These are phyloP conservation scores for Torulaspora pretoriensis DNA, from an alignment of 1,139 yeast species.

Conservation along the genomic window DNA sequence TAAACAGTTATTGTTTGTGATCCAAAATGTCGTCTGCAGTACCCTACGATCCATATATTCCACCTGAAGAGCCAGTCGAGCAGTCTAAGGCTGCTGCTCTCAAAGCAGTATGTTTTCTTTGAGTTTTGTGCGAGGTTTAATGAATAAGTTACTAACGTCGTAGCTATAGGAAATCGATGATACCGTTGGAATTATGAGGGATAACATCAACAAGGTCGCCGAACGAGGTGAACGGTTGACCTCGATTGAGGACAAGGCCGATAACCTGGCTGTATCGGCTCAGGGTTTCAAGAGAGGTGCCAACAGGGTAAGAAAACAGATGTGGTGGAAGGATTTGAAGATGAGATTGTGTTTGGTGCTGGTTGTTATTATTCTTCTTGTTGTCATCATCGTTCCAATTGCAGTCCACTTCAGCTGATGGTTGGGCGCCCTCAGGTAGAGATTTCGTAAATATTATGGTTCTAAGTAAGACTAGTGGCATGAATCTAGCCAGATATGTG, in stretches of 20 bases:
- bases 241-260: conserved; percentile 90
- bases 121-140: neutral
- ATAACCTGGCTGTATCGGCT: conserved; percentile 87
- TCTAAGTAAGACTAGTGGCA: conserved; percentile 5
- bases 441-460: conserved; percentile 7
- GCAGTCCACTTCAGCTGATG: conserved; percentile 72
- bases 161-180: conserved; percentile 74
- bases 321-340: conserved; percentile 99
- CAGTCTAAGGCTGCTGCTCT: conserved; percentile 75
- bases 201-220: conserved; percentile 92
- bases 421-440: conserved; percentile 1
- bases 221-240: conserved; percentile 92
- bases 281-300: conserved; percentile 97
- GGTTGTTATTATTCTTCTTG: conserved; percentile 71
- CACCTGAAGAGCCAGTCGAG: conserved; percentile 52
- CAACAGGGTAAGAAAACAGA: conserved; percentile 93
- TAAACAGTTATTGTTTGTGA: neutral
- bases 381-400: conserved; percentile 90
- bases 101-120: conserved; percentile 59
- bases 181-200: conserved; percentile 97
- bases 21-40: conserved; percentile 65
- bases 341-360: conserved; percentile 89
- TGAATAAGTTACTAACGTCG: conserved; percentile 10
- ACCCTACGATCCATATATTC: conserved; percentile 88
- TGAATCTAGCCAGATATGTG: neutral